Base-by-base conservation (phyloP, 306 rosid genomes). In the Morella rubra region DNA sequence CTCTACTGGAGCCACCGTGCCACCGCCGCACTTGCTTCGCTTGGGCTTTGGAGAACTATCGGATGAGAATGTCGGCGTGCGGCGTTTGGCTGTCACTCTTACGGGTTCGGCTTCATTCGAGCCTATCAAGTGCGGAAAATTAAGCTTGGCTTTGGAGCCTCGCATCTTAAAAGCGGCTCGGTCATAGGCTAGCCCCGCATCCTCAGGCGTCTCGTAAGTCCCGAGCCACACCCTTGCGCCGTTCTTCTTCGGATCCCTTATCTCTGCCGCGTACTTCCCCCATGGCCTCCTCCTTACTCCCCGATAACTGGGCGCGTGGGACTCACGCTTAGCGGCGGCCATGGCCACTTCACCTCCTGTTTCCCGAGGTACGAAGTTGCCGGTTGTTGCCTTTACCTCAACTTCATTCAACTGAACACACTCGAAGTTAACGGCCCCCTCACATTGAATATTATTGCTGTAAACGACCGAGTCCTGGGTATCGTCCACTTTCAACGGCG, bases 221-320 rank as follows among this genome's bases (percentile, higher is more conserved):
- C 79, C 79, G 3, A 75, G 72, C 72, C 79, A 75, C 50, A 64
- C n/a, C 46, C 79, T 47, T 3, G 10, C 15, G 11, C 79, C 79
- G 42, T 50, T 62, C 58, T 64, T 75, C 27, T 20, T 52, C 37
- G 59, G 72, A 11, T 75, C 71, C 59, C 79, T 62, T 45, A 75
- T 62, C 72, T 75, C 79, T 8, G 79, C 72, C 6, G 79, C 72
- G 15, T 75, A 75, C 40, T 49, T 75, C 49, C 79, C 79, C 79
- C 79, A 75, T 40, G 72, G 72, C 72, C 79, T 62, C 64, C 79
- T 45, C 62, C 79, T 64, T 40, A 75, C 72, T 3, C 79, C 72
- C 47, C 46, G 24, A 50, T 7, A 75, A 32, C 46, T 45, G 12
- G 67, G 47, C 37, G 60, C 16, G 7, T n/a, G 16, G 0, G 3